phyloP scores from a whole-genome alignment of 2,329 filamentous ascomycete genomes.

The Apiospora hydei region DNA sequence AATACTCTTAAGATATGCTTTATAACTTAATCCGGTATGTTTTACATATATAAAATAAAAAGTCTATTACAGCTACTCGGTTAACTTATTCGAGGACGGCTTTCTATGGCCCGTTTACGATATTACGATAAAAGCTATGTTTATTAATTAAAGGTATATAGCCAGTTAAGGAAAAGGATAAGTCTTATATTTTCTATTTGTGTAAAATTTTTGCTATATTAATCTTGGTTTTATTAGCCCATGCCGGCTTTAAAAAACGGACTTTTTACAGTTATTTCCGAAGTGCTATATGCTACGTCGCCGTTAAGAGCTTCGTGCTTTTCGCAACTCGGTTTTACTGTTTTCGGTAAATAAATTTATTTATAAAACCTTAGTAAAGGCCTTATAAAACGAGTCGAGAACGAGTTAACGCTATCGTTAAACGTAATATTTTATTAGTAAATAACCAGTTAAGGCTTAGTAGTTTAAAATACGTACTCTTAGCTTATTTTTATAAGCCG shows the following conservation, averaged over 20 bases:
- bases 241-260: slow-evolving; percentile 33
- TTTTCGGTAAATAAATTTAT: slow-evolving; percentile 13
- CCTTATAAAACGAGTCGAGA: slow-evolving; percentile 4
- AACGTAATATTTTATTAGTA: not conserved
- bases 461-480: not conserved
- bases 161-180: slow-evolving; percentile 21
- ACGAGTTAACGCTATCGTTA: slow-evolving; percentile 9
- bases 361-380: slow-evolving; percentile 1
- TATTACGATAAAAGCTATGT: slow-evolving; percentile 17
- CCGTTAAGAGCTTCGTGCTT: slow-evolving; percentile 15
- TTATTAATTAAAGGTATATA: slow-evolving; percentile 24
- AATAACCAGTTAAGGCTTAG: not conserved
- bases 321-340: slow-evolving; percentile 20
- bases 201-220: slow-evolving; percentile 34
- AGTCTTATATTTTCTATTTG: slow-evolving; percentile 29
- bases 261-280: slow-evolving; percentile 31
- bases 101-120: not conserved
- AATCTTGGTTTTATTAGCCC: slow-evolving; percentile 33
- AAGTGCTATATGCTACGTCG: slow-evolving; percentile 29
- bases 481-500: not conserved
- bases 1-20: slow-evolving; percentile 28
- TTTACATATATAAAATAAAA: not conserved
- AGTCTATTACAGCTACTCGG: not conserved
- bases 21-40: slow-evolving; percentile 29
- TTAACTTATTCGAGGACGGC: not conserved